Percentiles rank a stretch among this genome's conserved stretches.
phyloP scores from a whole-genome alignment of 2,329 filamentous ascomycete genomes.

The Endocalyx cinctus region DNA sequence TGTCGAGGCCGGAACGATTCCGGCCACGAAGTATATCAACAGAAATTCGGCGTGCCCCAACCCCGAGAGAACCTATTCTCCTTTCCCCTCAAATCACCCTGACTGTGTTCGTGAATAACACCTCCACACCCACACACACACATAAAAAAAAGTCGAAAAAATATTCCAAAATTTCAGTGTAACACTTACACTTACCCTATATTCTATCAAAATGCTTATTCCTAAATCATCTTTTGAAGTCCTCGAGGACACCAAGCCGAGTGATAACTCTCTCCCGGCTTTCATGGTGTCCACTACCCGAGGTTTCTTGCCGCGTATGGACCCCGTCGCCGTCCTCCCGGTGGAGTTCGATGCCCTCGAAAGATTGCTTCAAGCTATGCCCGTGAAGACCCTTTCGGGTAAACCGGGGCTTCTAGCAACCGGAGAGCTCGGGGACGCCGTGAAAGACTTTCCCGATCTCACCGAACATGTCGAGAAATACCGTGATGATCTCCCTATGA shows the following conservation, averaged over 20 bases:
- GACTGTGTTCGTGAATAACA: background rate
- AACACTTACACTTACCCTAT: background rate
- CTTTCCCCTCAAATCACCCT: conserved; percentile 3
- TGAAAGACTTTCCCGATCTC: conserved; percentile 73
- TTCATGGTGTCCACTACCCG: conserved; percentile 76
- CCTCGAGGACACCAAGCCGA: conserved; percentile 57
- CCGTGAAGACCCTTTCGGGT: conserved; percentile 70
- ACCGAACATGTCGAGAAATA: conserved; percentile 69
- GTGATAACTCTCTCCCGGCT: conserved; percentile 61
- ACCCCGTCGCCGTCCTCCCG: conserved; percentile 62
- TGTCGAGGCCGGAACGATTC: conserved; percentile 28
- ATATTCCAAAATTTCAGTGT: background rate
- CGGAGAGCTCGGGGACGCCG: conserved; percentile 69
- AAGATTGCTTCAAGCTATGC: conserved; percentile 40
- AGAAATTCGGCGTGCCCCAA: conserved; percentile 10
- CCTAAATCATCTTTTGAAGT: conserved; percentile 48
- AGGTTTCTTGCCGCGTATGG: conserved; percentile 67
- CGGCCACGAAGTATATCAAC: conserved; percentile 28
- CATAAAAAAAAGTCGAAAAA: background rate
- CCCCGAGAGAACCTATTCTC: conserved; percentile 1
- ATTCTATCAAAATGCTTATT: conserved; percentile 16
- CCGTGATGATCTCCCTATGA: conserved; percentile 66
- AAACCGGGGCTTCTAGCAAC: conserved; percentile 72
- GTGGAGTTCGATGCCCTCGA: conserved; percentile 68
- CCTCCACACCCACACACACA: background rate